These are phyloP conservation scores for Tylopilus sp. DNA, from an alignment of 768 basidiomycete genomes.

Conservation along the genomic window DNA sequence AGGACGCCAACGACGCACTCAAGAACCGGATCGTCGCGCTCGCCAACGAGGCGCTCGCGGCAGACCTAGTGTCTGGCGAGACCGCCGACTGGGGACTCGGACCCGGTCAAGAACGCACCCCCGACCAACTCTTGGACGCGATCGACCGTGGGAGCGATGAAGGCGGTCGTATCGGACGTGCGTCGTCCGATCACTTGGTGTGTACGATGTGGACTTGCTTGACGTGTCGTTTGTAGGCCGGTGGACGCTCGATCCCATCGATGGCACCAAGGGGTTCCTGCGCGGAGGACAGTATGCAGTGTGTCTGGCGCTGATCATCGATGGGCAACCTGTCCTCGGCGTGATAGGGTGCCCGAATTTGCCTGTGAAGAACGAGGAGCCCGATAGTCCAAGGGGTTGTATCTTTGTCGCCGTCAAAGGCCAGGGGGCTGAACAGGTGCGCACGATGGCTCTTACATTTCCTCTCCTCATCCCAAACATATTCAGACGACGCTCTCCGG, in stretches of 20 bases:
- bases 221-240: constrained; percentile 46
- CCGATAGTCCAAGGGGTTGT: constrained; percentile 66
- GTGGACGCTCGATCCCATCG: constrained; percentile 89
- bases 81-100: constrained; percentile 70
- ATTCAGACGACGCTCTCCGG: constrained; percentile 59
- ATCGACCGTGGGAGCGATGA: constrained; percentile 80
- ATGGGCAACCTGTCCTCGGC: constrained; percentile 75
- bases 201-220: background rate
- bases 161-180: constrained; percentile 73
- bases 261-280: constrained; percentile 92
- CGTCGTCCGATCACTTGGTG: constrained; percentile 32
- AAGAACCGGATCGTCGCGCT: constrained; percentile 71
- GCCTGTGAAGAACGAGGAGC: constrained; percentile 49
- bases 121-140: constrained; percentile 67
- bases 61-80: constrained; percentile 53
- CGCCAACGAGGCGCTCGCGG: constrained; percentile 73
- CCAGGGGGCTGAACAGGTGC: constrained; percentile 75
- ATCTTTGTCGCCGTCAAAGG: constrained; percentile 87
- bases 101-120: constrained; percentile 47
- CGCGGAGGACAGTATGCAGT: constrained; percentile 93
- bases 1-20: constrained; percentile 41
- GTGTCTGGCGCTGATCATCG: constrained; percentile 80
- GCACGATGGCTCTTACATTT: no score
- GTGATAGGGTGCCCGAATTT: constrained; percentile 94
- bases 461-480: no score